Base-by-base conservation (phyloP, 2,329 filamentous ascomycete species). In the Dendrostoma leiphaemia region DNA sequence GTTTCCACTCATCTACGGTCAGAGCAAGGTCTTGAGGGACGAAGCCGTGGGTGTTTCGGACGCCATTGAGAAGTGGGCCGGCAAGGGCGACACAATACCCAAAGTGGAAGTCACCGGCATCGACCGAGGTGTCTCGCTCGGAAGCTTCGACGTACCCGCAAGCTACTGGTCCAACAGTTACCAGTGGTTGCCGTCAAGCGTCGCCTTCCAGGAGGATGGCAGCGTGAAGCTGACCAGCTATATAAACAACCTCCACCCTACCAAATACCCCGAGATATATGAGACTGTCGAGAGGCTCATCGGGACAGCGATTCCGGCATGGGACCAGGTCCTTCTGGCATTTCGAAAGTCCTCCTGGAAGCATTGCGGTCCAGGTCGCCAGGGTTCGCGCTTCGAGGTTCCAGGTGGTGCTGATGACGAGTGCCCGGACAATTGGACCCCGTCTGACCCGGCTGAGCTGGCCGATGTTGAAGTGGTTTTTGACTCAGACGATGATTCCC, bases 1-100 rank as follows among this genome's bases (percentile, higher is more conserved):
- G 37, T 83, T 74, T 53, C 79, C 80, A 1, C 63, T 83, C 2
- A 64, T 78, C 0, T 79, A 77, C 56, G 74, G 73, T 4, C 64
- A 64, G 29, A 71, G 65, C 9, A 64, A 65, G 24, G 67, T 71
- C 3, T 10, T 55, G 34, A 21, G 19, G 2, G 48, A 51, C 4
- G 41, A 55, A 7, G 26, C 35, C 15, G 47, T 51, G 17, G 38
- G 35, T 9, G 28, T 51, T 19, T 29, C 38, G 3, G 48, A 47
- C 34, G 48, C 53, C 3, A 34, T 51, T 26, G 35, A 41, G 2
- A 50, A 55, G 10, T 47, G 53, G 53, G 47, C 48, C 24, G 58
- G 53, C 17, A 43, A 56, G 38, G 58, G 57, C 34, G 37, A 54
- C 6, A 38, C 48, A 9, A 19, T 37, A 31, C 26, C 26, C 26